phyloP scores from a whole-genome alignment of 2,329 filamentous ascomycete species.

The Elsinoe arachidis region DNA sequence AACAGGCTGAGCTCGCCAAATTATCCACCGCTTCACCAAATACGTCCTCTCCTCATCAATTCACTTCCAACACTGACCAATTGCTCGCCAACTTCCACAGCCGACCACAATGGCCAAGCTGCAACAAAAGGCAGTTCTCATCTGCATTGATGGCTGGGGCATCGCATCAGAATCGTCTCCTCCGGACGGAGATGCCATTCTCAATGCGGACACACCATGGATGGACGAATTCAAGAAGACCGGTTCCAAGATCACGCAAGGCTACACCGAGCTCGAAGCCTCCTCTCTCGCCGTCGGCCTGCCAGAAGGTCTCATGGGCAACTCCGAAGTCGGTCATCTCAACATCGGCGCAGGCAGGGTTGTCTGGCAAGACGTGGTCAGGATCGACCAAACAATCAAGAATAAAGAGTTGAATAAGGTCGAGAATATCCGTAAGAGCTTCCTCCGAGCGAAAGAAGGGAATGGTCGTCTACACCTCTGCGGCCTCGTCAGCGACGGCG shows the following conservation, averaged over 20 bases:
- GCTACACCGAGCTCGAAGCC: constrained; percentile 87
- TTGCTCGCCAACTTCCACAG: neutral
- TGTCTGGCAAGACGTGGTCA: constrained; percentile 87
- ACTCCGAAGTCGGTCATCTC: constrained; percentile 95
- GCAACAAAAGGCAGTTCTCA: constrained; percentile 62
- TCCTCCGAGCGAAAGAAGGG: constrained; percentile 71
- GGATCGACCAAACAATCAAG: constrained; percentile 90
- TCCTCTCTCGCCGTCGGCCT: constrained; percentile 93
- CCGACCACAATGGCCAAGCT: constrained; percentile 50
- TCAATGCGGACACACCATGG: constrained; percentile 81
- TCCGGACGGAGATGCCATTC: constrained; percentile 88
- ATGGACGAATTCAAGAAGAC: constrained; percentile 76
- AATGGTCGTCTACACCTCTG: constrained; percentile 89
- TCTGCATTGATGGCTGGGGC: constrained; percentile 99
- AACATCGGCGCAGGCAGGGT: constrained; percentile 97
- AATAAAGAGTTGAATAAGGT: constrained; percentile 70
- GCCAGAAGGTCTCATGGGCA: constrained; percentile 96
- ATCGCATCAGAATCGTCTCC: constrained; percentile 71
- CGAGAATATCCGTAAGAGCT: constrained; percentile 66
- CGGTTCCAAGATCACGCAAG: constrained; percentile 64
- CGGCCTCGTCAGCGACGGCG: constrained; percentile 88
- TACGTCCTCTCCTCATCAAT: neutral
- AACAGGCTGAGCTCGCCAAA: constrained; percentile 1
- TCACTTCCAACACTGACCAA: neutral
- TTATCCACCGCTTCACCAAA: neutral